A percentile compares a stretch with the other conserved stretches of the same genome.
Conservation (phyloP, 2,329 filamentous ascomycete species). For the Immersiporthe knoxdaviesiana region DNA sequence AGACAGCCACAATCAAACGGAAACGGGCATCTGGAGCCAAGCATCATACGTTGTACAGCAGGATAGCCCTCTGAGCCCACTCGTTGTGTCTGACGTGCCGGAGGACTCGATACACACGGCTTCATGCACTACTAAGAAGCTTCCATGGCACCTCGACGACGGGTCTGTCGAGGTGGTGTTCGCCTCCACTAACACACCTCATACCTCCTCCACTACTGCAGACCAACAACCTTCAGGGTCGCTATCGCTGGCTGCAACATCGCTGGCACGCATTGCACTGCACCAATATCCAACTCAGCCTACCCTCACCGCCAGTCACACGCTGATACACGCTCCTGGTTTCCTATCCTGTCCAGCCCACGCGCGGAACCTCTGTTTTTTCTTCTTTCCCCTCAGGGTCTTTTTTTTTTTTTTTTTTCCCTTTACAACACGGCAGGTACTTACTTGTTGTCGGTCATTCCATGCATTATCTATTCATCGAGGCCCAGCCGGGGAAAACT, state of each 20-base stretch:
- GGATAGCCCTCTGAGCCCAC: not conserved
- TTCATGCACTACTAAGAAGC: constrained; percentile 17
- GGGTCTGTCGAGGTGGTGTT: not conserved
- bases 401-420: no score
- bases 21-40: constrained; percentile 20
- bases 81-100: constrained; percentile 4
- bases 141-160: constrained; percentile 12
- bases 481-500: constrained; percentile 5
- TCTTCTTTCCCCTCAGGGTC: no score
- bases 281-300: not conserved
- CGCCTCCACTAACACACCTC: not conserved
- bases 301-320: no score
- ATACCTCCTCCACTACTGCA: not conserved
- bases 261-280: not conserved
- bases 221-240: not conserved
- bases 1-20: constrained; percentile 26
- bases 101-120: not conserved
- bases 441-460: not conserved
- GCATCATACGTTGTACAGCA: constrained; percentile 14
- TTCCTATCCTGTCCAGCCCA: no score
- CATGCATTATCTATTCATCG: constrained; percentile 12
- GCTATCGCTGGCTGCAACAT: not conserved
- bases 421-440: not conserved
- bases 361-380: no score
- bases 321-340: no score